Evolutionary conservation across 768 basidiomycete genomes (phyloP).

Genomic region (Rhizopogon rudus): DNA sequence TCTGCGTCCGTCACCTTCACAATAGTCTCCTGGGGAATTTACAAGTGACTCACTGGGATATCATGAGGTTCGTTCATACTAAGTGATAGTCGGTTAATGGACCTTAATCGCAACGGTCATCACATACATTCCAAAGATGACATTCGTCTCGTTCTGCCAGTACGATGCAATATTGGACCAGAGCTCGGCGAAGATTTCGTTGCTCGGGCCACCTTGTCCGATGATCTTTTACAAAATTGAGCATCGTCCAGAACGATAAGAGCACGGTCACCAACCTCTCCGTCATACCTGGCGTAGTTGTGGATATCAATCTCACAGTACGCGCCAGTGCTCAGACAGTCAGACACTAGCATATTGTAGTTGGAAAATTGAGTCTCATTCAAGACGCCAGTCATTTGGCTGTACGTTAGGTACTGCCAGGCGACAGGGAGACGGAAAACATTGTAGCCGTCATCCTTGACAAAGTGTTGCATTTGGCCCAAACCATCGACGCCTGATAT

Average conservation of each 20-base stretch:
- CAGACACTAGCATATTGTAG: slow-evolving; percentile 42
- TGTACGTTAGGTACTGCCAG: slow-evolving; percentile 50
- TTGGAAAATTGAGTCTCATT: slow-evolving; percentile 38
- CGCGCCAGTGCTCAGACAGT: slow-evolving; percentile 43
- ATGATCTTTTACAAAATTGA: slow-evolving; percentile 36
- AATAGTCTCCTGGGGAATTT: neutral
- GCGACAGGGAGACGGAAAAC: slow-evolving; percentile 56
- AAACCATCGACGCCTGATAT: slow-evolving; percentile 9
- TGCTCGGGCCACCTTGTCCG: slow-evolving; percentile 57
- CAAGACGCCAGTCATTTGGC: slow-evolving; percentile 34
- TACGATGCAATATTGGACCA: slow-evolving; percentile 50
- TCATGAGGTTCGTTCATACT: slow-evolving; percentile 68
- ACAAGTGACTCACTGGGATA: slow-evolving; percentile 27
- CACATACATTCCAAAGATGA: slow-evolving; percentile 47
- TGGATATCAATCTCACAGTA: slow-evolving; percentile 54
- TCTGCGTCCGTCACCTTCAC: slow-evolving; percentile 6
- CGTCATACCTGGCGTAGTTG: slow-evolving; percentile 57
- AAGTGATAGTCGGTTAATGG: neutral
- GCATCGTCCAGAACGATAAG: neutral
- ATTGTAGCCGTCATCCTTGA: slow-evolving; percentile 48
- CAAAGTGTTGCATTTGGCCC: slow-evolving; percentile 63
- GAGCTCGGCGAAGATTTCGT: slow-evolving; percentile 46
- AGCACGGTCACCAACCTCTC: slow-evolving; percentile 23
- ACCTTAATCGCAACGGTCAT: neutral
- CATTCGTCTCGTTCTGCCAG: slow-evolving; percentile 35